Evolutionary conservation across 2,329 filamentous ascomycete genomes (phyloP).

Genomic region (Phialocephala sp.): DNA sequence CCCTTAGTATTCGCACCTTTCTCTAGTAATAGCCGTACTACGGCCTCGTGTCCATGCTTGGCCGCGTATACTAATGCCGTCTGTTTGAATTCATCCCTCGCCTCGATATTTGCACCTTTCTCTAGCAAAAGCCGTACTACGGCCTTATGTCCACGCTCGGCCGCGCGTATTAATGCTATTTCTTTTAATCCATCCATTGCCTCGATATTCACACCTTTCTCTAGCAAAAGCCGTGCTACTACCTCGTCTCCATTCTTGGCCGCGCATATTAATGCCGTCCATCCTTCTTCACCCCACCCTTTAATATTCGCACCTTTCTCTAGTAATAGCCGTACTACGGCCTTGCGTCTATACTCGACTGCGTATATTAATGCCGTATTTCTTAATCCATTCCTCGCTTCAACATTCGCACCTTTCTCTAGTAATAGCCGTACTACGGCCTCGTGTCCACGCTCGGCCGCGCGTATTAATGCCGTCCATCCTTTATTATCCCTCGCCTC

Average conservation of each 20-base stretch:
- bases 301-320: conserved; percentile 2
- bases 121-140: background rate
- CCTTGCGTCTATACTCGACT: background rate
- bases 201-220: too few relatives aligned
- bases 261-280: background rate
- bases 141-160: too few relatives aligned
- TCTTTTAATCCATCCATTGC: too few relatives aligned
- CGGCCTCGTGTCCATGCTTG: too few relatives aligned
- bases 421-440: background rate
- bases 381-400: background rate
- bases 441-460: background rate
- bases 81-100: background rate
- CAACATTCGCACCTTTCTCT: background rate
- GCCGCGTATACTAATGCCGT: too few relatives aligned
- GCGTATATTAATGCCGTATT: background rate
- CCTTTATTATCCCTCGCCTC: background rate
- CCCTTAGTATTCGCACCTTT: too few relatives aligned
- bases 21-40: too few relatives aligned
- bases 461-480: background rate
- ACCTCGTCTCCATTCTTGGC: too few relatives aligned
- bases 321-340: background rate
- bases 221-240: too few relatives aligned
- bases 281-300: background rate
- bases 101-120: conserved; percentile 2
- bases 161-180: too few relatives aligned